Base-by-base conservation (phyloP, 148 eudicot genomes). In the Fallopia convolvulus region DNA sequence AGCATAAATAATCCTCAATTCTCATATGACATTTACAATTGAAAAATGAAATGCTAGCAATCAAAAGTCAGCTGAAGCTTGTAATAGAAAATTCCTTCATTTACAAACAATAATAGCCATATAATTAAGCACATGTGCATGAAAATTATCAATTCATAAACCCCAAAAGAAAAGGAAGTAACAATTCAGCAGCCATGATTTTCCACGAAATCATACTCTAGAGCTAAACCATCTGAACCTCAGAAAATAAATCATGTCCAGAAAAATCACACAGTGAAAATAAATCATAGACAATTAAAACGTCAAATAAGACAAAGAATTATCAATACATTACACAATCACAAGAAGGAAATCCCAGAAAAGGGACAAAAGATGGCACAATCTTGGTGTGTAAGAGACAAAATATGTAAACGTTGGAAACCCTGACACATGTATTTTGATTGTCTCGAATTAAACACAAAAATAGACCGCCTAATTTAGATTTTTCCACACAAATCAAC, bases 341-440 rank as follows among this genome's bases (percentile, higher is more conserved):
- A n/a, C 66, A 21, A 32, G 81, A 47, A 79, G 40, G 72, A 76
- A 80, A 72, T 44, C 72, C 44, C 21, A 39, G 46, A 68, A 68
- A 68, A 11, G 4, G 15, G 44, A 68, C 23, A 77, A 82, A 76
- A 82, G 60, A 74, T 65, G 17, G 60, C 60, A 26, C 11, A 30
- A 74, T 26, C 21, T 10, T 71, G 21, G 26, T 74, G 36, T 13
- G 23, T 42, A 21, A 85, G 71, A 72, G 81, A 86, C 86, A 86
- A 86, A 46, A 77, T 61, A 81, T 46, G 75, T 81, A 53, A 79
- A 82, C 88, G 88, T 86, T 86, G 61, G 41, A 81, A 61, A 23
- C 33, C 26, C 58, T 41, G 8, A 4, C 76, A 48, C 61, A 36
- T 36, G 60, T 74, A 68, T 68, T 47, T 63, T 80, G 41, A 42